Evolutionary conservation across 1,284 basidiomycete species (phyloP), one percentile per base, ranked within the genome.

Genomic region (Sanghuangporus sanghuang): DNA sequence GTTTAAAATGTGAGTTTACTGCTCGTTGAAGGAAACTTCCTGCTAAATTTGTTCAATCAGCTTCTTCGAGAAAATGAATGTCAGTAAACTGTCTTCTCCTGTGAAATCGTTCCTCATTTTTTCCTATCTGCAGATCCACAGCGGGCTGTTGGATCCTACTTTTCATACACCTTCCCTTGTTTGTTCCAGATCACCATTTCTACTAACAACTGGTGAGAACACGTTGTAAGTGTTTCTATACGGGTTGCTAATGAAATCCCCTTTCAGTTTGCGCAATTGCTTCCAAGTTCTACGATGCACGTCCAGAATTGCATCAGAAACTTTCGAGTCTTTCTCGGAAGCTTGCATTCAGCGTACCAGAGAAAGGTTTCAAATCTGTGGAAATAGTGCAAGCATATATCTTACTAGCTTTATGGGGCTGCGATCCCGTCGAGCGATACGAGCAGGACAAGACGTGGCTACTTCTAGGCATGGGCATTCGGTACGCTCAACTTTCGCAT

Each of bases 381-480:
- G 97, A 99, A 76, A 94, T 96, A 67, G 92, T 95, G 4, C 94
- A 96, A 72, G 93, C 93, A 0, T 96, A 96, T 74, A 79, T 93
- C 40, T 79, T 96, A 21, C 83, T 95, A 61, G 81, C 88, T 0
- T 75, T 92, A 21, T 96, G 91, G 89, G 93, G 93, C 1, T 87
- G 90, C 67, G 93, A 93, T n/a, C 93, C 93, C 4, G 93, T 93
- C 42, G 93, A 95, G 75, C 85, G 93, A 16, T 98, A 94, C 72
- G 97, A 99, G 73, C 95, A 98, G 71, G 96, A 99, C 76, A 89
- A 92, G 70, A 98, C 96, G 0, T 99, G 96, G 95, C 74, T 94
- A 69, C 79, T 94, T 57, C 79, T 96, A 35, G 92, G 93, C 38
- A 92, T 93, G 88, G 92, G 85, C 14, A 92, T 93, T 68, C 80